Percentiles rank a stretch among this genome's conserved stretches.
Evolutionary conservation across 2,329 filamentous ascomycete species (phyloP).

Genomic region (Emergomyces orientalis): DNA sequence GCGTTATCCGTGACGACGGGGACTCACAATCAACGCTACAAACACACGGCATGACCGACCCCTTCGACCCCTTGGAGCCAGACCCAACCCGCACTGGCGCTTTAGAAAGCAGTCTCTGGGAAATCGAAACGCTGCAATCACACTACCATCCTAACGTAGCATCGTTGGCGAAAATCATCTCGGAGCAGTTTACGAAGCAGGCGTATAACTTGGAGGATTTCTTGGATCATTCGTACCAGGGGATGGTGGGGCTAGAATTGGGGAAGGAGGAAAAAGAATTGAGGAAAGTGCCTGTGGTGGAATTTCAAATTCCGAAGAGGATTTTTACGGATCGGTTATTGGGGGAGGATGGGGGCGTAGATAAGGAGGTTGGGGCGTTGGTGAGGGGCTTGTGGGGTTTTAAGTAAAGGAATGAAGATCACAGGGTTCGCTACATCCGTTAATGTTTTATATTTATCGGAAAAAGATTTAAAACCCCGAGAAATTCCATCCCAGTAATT

Average conservation of each 20-base stretch:
- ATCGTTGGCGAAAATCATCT: constrained; percentile 84
- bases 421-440: too few species aligned
- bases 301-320: constrained; percentile 86
- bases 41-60: constrained; percentile 57
- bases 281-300: constrained; percentile 78
- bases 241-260: constrained; percentile 72
- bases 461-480: not conserved
- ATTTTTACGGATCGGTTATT: constrained; percentile 50
- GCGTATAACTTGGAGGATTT: constrained; percentile 96
- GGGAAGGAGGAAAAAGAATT: constrained; percentile 56
- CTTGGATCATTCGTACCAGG: constrained; percentile 77
- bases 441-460: not conserved
- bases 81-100: constrained; percentile 81
- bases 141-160: constrained; percentile 98
- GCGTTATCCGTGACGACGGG: constrained; percentile 50
- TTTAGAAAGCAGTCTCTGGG: constrained; percentile 91
- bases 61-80: constrained; percentile 63
- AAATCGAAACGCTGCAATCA: constrained; percentile 77
- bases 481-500: not conserved
- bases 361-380: constrained; percentile 30
- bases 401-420: constrained; percentile 39
- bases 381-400: constrained; percentile 33
- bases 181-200: constrained; percentile 94
- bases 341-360: constrained; percentile 32
- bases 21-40: constrained; percentile 52